phyloP scores from a whole-genome alignment of 208 protist genomes.

The Acanthamoeba culbertsoni region DNA sequence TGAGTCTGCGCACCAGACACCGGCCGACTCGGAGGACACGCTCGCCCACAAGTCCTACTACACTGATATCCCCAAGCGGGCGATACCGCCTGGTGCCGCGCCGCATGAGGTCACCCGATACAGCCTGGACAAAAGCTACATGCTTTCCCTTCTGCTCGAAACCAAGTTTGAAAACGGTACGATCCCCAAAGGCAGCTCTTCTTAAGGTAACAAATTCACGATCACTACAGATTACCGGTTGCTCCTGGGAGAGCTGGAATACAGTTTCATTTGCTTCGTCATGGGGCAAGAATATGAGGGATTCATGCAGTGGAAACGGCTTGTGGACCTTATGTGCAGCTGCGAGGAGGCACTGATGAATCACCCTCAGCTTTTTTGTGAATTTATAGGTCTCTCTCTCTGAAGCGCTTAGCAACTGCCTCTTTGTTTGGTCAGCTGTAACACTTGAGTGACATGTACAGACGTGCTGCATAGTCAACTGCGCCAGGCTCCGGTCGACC shows the following conservation, averaged over 20 bases:
- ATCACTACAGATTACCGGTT: neutral
- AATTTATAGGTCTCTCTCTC: neutral
- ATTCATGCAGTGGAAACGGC: constrained; percentile 16
- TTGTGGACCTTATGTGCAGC: neutral
- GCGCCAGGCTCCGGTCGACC: neutral
- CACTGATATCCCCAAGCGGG: neutral
- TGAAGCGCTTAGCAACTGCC: too few species aligned
- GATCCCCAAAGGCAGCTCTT: neutral
- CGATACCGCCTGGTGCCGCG: neutral
- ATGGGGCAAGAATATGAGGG: constrained; percentile 23
- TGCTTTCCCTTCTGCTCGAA: neutral
- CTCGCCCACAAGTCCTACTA: neutral
- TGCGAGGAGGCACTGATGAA: neutral
- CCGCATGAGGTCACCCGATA: neutral
- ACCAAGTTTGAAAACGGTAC: neutral
- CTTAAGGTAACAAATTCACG: neutral
- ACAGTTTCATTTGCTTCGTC: neutral
- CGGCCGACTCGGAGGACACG: neutral
- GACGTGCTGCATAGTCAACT: neutral
- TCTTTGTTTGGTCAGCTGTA: too few species aligned
- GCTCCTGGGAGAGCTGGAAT: constrained; percentile 34
- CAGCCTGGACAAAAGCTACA: constrained; percentile 44
- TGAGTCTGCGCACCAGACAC: neutral
- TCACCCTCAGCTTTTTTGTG: neutral
- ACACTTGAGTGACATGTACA: too few species aligned